A percentile compares a stretch with the other conserved stretches of the same genome.
These are phyloP conservation scores for Ascocoryne sarcoides DNA, from an alignment of 2,329 filamentous ascomycete genomes.

Conservation along the genomic window DNA sequence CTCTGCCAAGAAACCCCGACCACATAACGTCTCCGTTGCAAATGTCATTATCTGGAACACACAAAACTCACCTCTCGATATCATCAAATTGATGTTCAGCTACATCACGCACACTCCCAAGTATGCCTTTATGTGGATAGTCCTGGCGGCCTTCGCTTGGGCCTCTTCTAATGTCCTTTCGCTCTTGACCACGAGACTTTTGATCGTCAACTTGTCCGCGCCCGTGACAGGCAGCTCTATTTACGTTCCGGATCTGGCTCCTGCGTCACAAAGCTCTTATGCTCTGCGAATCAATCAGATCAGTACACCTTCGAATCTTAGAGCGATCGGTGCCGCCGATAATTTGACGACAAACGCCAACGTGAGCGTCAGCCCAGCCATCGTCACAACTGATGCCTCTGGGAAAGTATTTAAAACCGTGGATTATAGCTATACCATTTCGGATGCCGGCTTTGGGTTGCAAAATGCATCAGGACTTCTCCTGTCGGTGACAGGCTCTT, in stretches of 20 bases:
- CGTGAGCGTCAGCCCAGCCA: no score
- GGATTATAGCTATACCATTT: constrained; percentile 22
- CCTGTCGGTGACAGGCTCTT: constrained; percentile 23
- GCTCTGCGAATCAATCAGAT: no score
- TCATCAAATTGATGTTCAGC: constrained; percentile 4
- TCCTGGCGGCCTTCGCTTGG: constrained; percentile 4
- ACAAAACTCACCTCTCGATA: constrained; percentile 2
- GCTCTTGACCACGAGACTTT: no score
- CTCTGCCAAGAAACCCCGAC: constrained; percentile 3
- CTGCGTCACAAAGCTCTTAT: no score
- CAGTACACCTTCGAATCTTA: no score
- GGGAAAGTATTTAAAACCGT: constrained; percentile 3
- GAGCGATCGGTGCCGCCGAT: no score
- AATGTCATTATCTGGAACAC: constrained; percentile 4
- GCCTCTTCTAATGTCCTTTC: constrained; percentile 2
- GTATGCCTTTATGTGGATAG: constrained; percentile 5
- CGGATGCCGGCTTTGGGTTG: constrained; percentile 24
- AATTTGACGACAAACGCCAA: no score
- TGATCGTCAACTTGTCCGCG: no score
- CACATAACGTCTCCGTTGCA: constrained; percentile 3
- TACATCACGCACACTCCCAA: constrained; percentile 3
- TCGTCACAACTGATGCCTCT: neutral
- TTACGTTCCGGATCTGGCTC: no score
- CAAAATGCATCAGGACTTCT: constrained; percentile 20
- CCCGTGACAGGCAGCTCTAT: no score